Evolutionary conservation across 805 yeast genomes (phyloP).

Genomic region (Kodamaea kaohsiungensis): DNA sequence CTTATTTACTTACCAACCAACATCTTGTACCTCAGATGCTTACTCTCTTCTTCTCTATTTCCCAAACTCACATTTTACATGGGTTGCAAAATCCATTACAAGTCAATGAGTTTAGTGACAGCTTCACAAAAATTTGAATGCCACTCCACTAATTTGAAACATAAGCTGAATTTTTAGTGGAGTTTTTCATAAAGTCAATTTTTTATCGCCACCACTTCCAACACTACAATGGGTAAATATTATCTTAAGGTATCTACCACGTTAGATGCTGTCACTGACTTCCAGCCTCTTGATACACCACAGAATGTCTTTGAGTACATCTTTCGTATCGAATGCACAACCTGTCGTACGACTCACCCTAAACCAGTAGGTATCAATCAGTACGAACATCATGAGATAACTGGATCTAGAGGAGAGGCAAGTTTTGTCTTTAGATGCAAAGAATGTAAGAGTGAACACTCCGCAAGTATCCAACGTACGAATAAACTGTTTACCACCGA

Average conservation of each 20-base stretch:
- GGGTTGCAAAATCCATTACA: too few species aligned
- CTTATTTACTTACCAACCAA: too few species aligned
- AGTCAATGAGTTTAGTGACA: too few species aligned
- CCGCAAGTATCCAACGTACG: constrained; percentile 35
- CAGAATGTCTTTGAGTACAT: constrained; percentile 70
- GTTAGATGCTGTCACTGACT: constrained; percentile 53
- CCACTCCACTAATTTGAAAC: background rate
- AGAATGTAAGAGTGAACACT: constrained; percentile 51
- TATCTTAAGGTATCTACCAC: constrained; percentile 45
- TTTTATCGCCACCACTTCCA: background rate
- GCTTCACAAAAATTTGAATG: background rate
- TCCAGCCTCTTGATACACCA: constrained; percentile 61
- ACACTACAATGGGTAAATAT: constrained; percentile 36
- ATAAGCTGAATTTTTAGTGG: background rate
- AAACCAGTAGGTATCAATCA: constrained; percentile 69
- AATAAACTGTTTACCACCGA: constrained; percentile 38
- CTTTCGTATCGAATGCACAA: constrained; percentile 71
- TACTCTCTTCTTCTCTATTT: too few species aligned
- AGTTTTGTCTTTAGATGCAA: constrained; percentile 78
- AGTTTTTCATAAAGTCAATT: background rate
- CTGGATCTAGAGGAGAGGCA: constrained; percentile 80
- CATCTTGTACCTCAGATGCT: too few species aligned
- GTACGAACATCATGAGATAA: constrained; percentile 62
- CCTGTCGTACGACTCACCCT: constrained; percentile 76
- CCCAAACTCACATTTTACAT: too few species aligned